Evolutionary conservation across 352 stramenopile species (phyloP).

Genomic region (Phytophthora constricta): DNA sequence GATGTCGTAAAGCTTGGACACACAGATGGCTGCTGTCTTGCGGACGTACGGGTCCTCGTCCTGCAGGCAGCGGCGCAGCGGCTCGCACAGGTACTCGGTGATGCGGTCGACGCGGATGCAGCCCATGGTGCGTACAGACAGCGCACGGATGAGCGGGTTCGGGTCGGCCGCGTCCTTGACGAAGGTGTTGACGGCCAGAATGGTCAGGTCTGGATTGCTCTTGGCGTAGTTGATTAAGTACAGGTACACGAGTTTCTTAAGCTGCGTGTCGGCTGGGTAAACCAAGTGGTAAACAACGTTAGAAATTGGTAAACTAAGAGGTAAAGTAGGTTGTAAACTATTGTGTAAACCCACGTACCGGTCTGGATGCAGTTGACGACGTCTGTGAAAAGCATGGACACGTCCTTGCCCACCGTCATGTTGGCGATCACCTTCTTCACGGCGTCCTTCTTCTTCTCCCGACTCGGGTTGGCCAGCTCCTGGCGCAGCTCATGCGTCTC

Average conservation of each 20-base stretch:
- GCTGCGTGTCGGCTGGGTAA: slow-evolving; percentile 92
- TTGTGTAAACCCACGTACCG: slow-evolving; percentile 45
- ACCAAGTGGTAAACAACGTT: not conserved
- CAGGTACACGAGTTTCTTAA: slow-evolving; percentile 99
- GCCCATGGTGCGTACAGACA: slow-evolving; percentile 99
- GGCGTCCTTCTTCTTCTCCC: slow-evolving; percentile 98
- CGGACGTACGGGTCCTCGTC: slow-evolving; percentile 98
- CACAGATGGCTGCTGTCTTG: slow-evolving; percentile 99
- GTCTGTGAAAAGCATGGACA: slow-evolving; percentile 99
- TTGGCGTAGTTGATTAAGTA: slow-evolving; percentile 99
- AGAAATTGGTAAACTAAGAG: not conserved
- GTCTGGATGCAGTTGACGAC: slow-evolving; percentile 99
- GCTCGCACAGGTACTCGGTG: slow-evolving; percentile 99
- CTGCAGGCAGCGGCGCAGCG: slow-evolving; percentile 93
- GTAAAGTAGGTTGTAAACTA: too few species aligned
- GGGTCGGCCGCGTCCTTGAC: slow-evolving; percentile 92
- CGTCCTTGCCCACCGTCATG: slow-evolving; percentile 99
- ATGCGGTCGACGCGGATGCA: slow-evolving; percentile 99
- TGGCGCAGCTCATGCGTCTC: slow-evolving; percentile 98
- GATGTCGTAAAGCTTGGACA: slow-evolving; percentile 99
- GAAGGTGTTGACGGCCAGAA: slow-evolving; percentile 99
- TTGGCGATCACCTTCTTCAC: slow-evolving; percentile 99
- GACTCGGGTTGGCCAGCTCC: slow-evolving; percentile 97
- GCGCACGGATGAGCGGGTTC: slow-evolving; percentile 95
- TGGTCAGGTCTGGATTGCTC: slow-evolving; percentile 98